These are phyloP conservation scores for Solanum chiquidenum DNA, from an alignment of 257 asterid genomes.

Conservation along the genomic window DNA sequence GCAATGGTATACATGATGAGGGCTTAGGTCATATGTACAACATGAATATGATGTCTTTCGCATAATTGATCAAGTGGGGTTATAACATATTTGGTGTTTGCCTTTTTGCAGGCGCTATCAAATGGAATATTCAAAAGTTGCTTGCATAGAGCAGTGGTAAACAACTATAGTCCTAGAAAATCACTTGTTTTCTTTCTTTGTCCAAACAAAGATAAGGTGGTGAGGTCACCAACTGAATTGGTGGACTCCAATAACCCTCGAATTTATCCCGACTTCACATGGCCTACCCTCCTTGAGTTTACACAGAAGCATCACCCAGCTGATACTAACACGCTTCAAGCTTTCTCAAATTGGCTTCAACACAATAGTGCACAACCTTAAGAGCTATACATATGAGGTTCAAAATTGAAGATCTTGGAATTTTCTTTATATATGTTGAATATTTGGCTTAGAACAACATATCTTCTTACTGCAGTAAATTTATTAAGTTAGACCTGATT, in stretches of 20 bases:
- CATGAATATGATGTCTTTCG: background rate
- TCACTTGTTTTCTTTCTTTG: background rate
- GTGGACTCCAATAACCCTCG: background rate
- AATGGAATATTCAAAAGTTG: background rate
- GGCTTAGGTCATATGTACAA: background rate
- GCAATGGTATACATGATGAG: no score
- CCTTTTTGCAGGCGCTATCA: background rate
- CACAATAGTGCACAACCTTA: background rate
- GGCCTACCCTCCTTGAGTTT: background rate
- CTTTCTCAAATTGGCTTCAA: background rate
- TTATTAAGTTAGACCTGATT: background rate
- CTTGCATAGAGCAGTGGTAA: background rate
- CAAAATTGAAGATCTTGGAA: background rate
- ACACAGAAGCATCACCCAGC: background rate
- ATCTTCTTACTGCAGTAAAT: background rate
- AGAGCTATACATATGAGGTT: background rate
- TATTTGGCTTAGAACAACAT: background rate
- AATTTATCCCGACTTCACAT: background rate
- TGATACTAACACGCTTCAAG: background rate
- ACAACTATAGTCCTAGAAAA: background rate
- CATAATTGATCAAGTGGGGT: no score
- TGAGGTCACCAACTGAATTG: no score
- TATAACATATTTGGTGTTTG: background rate
- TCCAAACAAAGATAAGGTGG: background rate
- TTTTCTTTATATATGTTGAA: background rate